phyloP scores from a whole-genome alignment of 2,329 filamentous ascomycete genomes.

The Diaporthe australafricana region DNA sequence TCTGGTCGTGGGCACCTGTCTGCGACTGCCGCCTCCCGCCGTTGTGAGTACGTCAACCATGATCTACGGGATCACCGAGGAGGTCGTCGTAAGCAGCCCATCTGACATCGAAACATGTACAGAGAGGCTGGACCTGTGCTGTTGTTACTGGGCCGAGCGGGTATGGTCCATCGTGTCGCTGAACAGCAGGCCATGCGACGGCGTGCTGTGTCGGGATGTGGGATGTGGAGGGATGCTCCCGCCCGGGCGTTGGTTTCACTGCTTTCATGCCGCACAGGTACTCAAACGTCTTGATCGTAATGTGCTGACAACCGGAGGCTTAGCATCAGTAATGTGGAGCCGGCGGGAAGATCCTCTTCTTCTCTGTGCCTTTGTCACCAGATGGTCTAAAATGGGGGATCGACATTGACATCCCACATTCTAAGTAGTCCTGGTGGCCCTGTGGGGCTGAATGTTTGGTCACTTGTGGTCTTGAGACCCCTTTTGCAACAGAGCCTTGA shows the following conservation, averaged over 20 bases:
- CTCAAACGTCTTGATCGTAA: neutral
- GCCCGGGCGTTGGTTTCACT: neutral
- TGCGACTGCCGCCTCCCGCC: neutral
- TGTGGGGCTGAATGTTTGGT: neutral
- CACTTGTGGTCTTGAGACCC: neutral
- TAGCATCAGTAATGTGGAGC: neutral
- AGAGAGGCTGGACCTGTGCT: neutral
- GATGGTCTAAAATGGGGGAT: neutral
- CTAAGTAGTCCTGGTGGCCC: neutral
- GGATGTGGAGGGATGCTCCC: neutral
- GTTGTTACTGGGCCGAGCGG: neutral
- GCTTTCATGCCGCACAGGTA: neutral
- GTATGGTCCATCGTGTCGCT: neutral
- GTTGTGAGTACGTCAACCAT: neutral
- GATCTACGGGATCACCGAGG: conserved; percentile 15
- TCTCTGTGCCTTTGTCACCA: neutral
- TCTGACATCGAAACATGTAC: neutral
- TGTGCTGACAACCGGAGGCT: neutral
- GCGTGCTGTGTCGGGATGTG: neutral
- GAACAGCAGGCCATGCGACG: neutral
- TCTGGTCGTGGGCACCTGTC: neutral
- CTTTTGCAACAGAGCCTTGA: neutral
- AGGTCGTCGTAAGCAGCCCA: conserved; percentile 17
- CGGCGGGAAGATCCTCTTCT: conserved; percentile 4
- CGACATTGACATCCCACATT: conserved; percentile 1